Conservation (phyloP, 768 basidiomycete genomes). For the Lactarius vividus region DNA sequence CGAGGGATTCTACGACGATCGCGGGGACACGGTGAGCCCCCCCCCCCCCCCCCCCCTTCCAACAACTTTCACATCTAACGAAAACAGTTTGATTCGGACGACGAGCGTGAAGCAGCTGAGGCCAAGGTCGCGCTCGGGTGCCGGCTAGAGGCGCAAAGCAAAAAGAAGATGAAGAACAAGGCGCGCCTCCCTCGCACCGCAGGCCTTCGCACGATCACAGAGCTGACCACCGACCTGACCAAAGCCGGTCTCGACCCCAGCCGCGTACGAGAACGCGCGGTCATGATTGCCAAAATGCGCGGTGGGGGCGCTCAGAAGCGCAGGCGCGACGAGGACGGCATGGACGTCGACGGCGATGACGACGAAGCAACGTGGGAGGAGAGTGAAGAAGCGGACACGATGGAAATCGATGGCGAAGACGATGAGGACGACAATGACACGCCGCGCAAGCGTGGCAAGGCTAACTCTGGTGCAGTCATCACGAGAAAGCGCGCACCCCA, state of each 20-base stretch:
- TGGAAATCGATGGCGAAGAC: conserved; percentile 45
- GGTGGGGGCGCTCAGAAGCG: conserved; percentile 59
- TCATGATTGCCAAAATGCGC: conserved; percentile 71
- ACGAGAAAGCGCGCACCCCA: conserved; percentile 56
- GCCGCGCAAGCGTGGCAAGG: conserved; percentile 60
- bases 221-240: conserved; percentile 79
- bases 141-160: conserved; percentile 74
- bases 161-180: conserved; percentile 86
- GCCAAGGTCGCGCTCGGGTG: conserved; percentile 56
- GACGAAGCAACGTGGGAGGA: conserved; percentile 38
- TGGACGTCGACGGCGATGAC: conserved; percentile 38
- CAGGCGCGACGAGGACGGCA: conserved; percentile 44
- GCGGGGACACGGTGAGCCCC: conserved; percentile 73
- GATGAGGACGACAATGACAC: conserved; percentile 41
- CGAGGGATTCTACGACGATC: conserved; percentile 93
- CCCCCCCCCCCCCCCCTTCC: neutral
- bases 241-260: conserved; percentile 88
- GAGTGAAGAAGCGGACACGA: conserved; percentile 35
- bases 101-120: conserved; percentile 74
- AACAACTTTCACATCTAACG: neutral
- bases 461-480: conserved; percentile 54
- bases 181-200: conserved; percentile 75
- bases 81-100: conserved; percentile 50
- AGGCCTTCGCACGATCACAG: conserved; percentile 60
- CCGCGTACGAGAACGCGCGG: conserved; percentile 84